Evolutionary conservation across 2,329 filamentous ascomycete genomes (phyloP).

Genomic region (Sclerotinia borealis): DNA sequence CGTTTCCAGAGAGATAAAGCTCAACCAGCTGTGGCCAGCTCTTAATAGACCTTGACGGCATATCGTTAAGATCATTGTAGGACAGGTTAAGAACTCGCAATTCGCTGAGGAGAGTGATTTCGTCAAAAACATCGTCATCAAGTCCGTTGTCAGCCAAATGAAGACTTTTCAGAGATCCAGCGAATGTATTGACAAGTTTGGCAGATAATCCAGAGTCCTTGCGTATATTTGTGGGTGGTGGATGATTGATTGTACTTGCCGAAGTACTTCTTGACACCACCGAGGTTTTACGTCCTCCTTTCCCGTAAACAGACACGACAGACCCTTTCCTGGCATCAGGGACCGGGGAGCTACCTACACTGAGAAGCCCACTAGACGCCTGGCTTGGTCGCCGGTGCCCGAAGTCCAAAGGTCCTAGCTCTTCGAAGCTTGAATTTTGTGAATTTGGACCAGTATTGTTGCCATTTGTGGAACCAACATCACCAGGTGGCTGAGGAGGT

Average conservation of each 20-base stretch:
- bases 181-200: conserved; percentile 78
- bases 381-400: conserved; percentile 74
- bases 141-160: conserved; percentile 91
- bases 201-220: conserved; percentile 88
- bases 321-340: conserved; percentile 68
- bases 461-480: conserved; percentile 32
- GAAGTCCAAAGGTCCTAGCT: conserved; percentile 60
- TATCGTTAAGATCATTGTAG: conserved; percentile 89
- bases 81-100: conserved; percentile 86
- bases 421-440: conserved; percentile 68
- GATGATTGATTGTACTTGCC: conserved; percentile 36
- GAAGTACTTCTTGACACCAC: conserved; percentile 63
- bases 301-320: conserved; percentile 72
- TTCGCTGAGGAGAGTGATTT: conserved; percentile 76
- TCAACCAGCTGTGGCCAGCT: conserved; percentile 88
- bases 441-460: conserved; percentile 36
- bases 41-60: conserved; percentile 81
- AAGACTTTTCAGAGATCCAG: conserved; percentile 74
- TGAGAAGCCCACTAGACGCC: conserved; percentile 69
- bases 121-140: conserved; percentile 91
- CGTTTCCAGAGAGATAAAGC: conserved; percentile 91
- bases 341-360: conserved; percentile 67
- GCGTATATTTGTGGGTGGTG: conserved; percentile 50
- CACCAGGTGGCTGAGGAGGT: conserved; percentile 54
- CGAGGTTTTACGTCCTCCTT: conserved; percentile 78